These are phyloP conservation scores for California macrophylla DNA, from an alignment of 441 rosid species.

Conservation along the genomic window DNA sequence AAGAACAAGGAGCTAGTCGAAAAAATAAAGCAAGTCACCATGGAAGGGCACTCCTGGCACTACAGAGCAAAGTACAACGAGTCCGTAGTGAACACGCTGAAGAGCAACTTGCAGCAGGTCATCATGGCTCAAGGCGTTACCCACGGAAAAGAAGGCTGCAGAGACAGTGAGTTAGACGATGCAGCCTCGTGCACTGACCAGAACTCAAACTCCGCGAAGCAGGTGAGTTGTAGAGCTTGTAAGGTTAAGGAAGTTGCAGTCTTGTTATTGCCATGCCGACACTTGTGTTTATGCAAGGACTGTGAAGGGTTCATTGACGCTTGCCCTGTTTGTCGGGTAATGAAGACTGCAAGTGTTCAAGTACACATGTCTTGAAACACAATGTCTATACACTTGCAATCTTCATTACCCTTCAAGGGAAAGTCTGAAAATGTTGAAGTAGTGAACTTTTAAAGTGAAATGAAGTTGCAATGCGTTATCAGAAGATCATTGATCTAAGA, in stretches of 20 bases:
- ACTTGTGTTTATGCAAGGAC: slow-evolving; percentile 55
- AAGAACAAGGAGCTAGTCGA: slow-evolving; percentile 54
- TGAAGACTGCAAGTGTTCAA: slow-evolving; percentile 43
- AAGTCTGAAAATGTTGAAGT: too few species aligned
- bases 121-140: slow-evolving; percentile 32
- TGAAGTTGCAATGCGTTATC: too few species aligned
- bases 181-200: slow-evolving; percentile 44
- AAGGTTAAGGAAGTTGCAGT: slow-evolving; percentile 37
- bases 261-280: slow-evolving; percentile 53
- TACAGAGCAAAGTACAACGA: slow-evolving; percentile 56
- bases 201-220: slow-evolving; percentile 23
- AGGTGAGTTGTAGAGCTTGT: slow-evolving; percentile 42
- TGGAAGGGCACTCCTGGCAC: slow-evolving; percentile 56
- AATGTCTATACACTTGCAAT: slow-evolving; percentile 11
- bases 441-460: too few species aligned
- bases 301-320: slow-evolving; percentile 35
- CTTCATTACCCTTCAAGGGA: slow-evolving; percentile 7
- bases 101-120: slow-evolving; percentile 50
- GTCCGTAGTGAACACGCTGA: slow-evolving; percentile 44
- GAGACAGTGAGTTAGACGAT: slow-evolving; percentile 55
- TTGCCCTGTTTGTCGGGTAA: slow-evolving; percentile 50
- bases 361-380: slow-evolving; percentile 31
- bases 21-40: slow-evolving; percentile 42
- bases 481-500: too few species aligned
- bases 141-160: slow-evolving; percentile 54